A percentile compares a stretch with the other conserved stretches of the same genome.
These are phyloP conservation scores for Neonectria punicea DNA, from an alignment of 2,329 filamentous ascomycete species.

Conservation along the genomic window DNA sequence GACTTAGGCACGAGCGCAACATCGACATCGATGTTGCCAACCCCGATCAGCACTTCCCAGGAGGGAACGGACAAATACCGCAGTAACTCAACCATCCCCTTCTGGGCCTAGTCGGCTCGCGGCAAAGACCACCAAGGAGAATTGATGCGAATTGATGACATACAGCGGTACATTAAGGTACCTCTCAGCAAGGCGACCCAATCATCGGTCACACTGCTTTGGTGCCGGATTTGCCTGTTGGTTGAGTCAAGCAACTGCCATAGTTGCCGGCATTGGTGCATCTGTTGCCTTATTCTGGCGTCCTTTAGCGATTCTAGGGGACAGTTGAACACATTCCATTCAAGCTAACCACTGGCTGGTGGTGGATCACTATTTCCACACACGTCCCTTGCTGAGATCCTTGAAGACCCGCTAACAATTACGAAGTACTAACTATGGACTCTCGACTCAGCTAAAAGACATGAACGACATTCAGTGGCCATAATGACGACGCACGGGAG, in stretches of 20 bases:
- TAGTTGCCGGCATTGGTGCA: conserved; percentile 1
- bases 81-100: conserved; percentile 34
- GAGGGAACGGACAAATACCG: conserved; percentile 30
- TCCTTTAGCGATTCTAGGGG: not conserved
- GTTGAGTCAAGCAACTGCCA: not conserved
- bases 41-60: conserved; percentile 10
- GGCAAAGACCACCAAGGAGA: conserved; percentile 27
- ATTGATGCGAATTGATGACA: conserved; percentile 35
- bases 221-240: conserved; percentile 9
- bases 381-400: not conserved
- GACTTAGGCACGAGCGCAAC: conserved; percentile 14
- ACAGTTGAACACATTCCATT: not conserved
- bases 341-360: not conserved
- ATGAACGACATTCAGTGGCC: not conserved
- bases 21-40: conserved; percentile 1
- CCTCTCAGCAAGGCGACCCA: conserved; percentile 11
- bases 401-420: not conserved
- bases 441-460: not conserved
- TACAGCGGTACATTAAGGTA: conserved; percentile 35
- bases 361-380: not conserved
- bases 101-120: conserved; percentile 32
- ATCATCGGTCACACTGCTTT: not conserved
- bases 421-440: not conserved
- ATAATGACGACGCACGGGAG: not conserved
- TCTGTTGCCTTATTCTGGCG: conserved; percentile 8